Evolutionary conservation across 164 flowering plant genomes (phyloP).

Genomic region (Chimonanthus praecox): DNA sequence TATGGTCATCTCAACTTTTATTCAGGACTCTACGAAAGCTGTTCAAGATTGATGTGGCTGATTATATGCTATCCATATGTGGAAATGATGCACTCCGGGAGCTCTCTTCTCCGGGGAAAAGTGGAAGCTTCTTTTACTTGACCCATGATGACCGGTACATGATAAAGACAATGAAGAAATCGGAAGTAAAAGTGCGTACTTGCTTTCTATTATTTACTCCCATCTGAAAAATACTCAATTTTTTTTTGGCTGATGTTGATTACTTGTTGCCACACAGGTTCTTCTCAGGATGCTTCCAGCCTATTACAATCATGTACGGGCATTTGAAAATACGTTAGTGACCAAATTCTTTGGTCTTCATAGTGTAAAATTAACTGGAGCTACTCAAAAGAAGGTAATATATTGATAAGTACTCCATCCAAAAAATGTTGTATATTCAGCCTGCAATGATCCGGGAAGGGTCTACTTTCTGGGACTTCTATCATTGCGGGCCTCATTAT

Average conservation of each 20-base stretch:
- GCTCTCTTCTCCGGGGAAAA: conserved; percentile 93
- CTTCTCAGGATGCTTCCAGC: conserved; percentile 82
- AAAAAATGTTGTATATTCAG: background rate
- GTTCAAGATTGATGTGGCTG: conserved; percentile 90
- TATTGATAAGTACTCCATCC: too few species aligned
- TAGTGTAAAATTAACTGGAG: conserved; percentile 76
- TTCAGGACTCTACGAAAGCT: conserved; percentile 80
- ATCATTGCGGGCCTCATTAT: background rate
- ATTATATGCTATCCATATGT: conserved; percentile 93
- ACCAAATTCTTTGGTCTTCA: conserved; percentile 87
- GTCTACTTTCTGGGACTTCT: background rate
- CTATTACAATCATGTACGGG: conserved; percentile 75
- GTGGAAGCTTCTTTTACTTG: conserved; percentile 90
- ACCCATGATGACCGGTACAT: conserved; percentile 85
- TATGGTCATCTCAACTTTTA: background rate
- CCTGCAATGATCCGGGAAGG: background rate
- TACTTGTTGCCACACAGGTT: conserved; percentile 35
- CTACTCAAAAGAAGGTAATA: conserved; percentile 72
- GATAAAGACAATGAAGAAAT: conserved; percentile 84
- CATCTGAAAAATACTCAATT: background rate
- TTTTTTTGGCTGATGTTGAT: background rate
- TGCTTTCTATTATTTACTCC: background rate
- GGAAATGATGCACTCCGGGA: conserved; percentile 94
- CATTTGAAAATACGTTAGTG: conserved; percentile 75
- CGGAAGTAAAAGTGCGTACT: conserved; percentile 71